Evolutionary conservation across 192 early-diverging fungal genomes (phyloP).

Genomic region (Geranomyces michiganensis): DNA sequence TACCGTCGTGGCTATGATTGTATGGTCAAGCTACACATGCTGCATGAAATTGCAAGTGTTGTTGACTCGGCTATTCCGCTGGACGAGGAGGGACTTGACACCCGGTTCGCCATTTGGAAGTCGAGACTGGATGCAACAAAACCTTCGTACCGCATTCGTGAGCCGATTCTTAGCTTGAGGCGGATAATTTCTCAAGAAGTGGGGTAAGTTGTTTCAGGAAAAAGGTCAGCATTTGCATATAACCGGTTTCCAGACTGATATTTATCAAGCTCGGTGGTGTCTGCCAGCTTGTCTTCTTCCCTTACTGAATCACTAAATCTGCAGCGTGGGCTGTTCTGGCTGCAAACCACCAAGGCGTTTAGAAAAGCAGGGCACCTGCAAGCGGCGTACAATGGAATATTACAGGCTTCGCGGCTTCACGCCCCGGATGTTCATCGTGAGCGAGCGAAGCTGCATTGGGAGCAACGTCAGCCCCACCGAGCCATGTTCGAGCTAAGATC

Average conservation of each 20-base stretch:
- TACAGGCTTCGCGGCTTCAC: conserved; percentile 55
- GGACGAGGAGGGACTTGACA: not conserved
- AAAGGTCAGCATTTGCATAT: too few relatives aligned
- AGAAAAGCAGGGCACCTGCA: conserved; percentile 61
- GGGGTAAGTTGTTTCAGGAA: conserved; percentile 28
- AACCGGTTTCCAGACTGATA: too few relatives aligned
- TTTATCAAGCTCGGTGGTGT: too few relatives aligned
- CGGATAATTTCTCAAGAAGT: conserved; percentile 49
- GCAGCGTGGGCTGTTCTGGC: conserved; percentile 58
- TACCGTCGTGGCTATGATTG: conserved; percentile 64
- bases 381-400: conserved; percentile 60
- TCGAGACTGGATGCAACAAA: conserved; percentile 54
- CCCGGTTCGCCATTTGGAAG: conserved; percentile 35
- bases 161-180: conserved; percentile 63
- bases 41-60: conserved; percentile 65
- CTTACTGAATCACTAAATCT: too few relatives aligned
- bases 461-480: conserved; percentile 52
- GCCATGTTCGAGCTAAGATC: conserved; percentile 58
- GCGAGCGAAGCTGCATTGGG: conserved; percentile 62
- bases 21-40: conserved; percentile 66
- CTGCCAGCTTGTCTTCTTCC: too few relatives aligned
- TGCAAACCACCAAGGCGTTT: conserved; percentile 62
- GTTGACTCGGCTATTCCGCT: not conserved
- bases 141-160: conserved; percentile 59
- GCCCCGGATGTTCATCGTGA: conserved; percentile 51